Evolutionary conservation across 148 eudicot genomes (phyloP).

Genomic region (Rhododendron kiyosumense): DNA sequence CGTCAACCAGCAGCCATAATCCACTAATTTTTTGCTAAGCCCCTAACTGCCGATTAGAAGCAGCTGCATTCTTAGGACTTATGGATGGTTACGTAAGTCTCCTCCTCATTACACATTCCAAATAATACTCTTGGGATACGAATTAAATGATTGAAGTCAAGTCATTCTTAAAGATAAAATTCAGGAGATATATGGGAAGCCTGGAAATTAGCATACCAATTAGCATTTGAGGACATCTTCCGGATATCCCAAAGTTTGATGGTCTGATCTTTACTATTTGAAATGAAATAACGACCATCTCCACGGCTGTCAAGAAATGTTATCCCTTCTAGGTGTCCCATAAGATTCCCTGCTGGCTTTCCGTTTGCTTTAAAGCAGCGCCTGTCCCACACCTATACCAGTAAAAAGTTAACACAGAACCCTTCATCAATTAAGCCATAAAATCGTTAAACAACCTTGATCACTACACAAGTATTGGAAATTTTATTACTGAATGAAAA

Average conservation of each 20-base stretch:
- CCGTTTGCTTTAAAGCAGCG: slow-evolving; percentile 60
- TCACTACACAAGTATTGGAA: not conserved
- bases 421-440: not conserved
- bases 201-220: slow-evolving; percentile 32
- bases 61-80: not conserved
- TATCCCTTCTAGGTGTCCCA: slow-evolving; percentile 89
- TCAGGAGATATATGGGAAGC: too few species aligned
- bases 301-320: slow-evolving; percentile 85
- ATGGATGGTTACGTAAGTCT: not conserved
- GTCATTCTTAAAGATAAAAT: not conserved
- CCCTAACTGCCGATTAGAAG: not conserved
- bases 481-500: not conserved
- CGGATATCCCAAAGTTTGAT: slow-evolving; percentile 91
- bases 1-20: not conserved
- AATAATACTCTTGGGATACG: not conserved
- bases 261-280: slow-evolving; percentile 90
- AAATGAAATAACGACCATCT: slow-evolving; percentile 90
- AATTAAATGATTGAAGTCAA: not conserved
- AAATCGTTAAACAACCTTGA: not conserved
- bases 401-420: not conserved
- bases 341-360: slow-evolving; percentile 61
- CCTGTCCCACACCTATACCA: slow-evolving; percentile 85
- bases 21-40: not conserved
- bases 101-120: not conserved
- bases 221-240: slow-evolving; percentile 64